Evolutionary conservation across 2,329 filamentous ascomycete species (phyloP).

Genomic region (Parasarocladium wereldwijsianum): DNA sequence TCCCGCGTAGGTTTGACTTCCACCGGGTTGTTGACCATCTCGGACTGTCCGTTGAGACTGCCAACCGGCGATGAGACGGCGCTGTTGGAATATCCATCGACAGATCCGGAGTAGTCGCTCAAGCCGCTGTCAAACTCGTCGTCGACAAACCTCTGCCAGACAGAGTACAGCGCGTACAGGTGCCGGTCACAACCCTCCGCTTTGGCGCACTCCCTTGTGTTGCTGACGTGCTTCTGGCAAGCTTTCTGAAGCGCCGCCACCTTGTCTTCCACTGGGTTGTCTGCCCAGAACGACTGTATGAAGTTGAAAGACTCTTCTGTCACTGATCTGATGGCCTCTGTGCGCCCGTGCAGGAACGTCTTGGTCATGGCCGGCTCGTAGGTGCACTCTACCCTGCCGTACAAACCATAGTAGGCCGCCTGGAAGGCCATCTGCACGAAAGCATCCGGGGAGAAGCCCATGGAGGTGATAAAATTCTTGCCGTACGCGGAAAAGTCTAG

Average conservation of each 20-base stretch:
- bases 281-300: conserved; percentile 87
- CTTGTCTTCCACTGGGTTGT: conserved; percentile 70
- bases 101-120: conserved; percentile 50
- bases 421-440: conserved; percentile 99
- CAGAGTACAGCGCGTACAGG: conserved; percentile 81
- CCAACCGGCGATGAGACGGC: conserved; percentile 29
- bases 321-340: conserved; percentile 81
- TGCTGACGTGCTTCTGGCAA: conserved; percentile 65
- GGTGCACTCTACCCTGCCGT: conserved; percentile 83
- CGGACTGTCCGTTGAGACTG: conserved; percentile 38
- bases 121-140: conserved; percentile 39
- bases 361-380: conserved; percentile 99
- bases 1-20: conserved; percentile 23
- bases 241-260: conserved; percentile 74
- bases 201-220: conserved; percentile 75
- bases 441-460: conserved; percentile 92
- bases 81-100: conserved; percentile 31
- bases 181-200: conserved; percentile 86
- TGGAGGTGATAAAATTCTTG: conserved; percentile 94
- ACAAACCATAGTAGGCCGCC: conserved; percentile 92
- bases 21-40: conserved; percentile 18
- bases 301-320: conserved; percentile 76
- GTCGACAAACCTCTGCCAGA: conserved; percentile 85
- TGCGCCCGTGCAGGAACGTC: conserved; percentile 79
- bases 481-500: conserved; percentile 82